These are phyloP conservation scores for Begonia fuchsioides DNA, from an alignment of 306 rosid genomes.

Conservation along the genomic window DNA sequence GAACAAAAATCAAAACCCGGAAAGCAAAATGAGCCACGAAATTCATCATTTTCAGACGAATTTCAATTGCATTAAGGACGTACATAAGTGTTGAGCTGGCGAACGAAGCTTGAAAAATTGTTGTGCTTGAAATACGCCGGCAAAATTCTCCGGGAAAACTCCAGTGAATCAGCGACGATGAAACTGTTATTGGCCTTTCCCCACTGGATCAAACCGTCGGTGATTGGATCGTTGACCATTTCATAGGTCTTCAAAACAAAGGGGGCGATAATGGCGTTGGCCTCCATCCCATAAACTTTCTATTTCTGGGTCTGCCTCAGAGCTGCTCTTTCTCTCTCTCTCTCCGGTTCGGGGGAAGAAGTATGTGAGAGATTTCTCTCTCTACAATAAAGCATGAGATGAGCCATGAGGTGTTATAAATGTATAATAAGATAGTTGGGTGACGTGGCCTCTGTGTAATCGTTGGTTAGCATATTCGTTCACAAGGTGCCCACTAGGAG, in stretches of 20 bases:
- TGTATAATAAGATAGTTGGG: too few species aligned
- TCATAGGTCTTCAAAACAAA: constrained; percentile 77
- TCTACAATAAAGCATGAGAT: too few species aligned
- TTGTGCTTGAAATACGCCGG: constrained; percentile 89
- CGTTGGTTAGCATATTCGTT: too few species aligned
- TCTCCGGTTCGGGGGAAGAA: too few species aligned
- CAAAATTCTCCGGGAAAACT: constrained; percentile 49
- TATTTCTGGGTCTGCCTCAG: neutral
- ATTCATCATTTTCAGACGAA: constrained; percentile 2
- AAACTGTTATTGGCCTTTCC: constrained; percentile 70
- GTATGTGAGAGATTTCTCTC: too few species aligned
- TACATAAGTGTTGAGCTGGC: constrained; percentile 93
- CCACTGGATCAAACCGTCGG: constrained; percentile 57
- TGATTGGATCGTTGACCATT: constrained; percentile 69
- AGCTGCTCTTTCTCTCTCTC: neutral
- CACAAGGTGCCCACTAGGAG: too few species aligned
- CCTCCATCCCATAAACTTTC: constrained; percentile 35
- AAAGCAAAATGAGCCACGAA: neutral
- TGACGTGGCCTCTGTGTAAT: too few species aligned
- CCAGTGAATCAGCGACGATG: constrained; percentile 67
- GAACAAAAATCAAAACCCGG: neutral
- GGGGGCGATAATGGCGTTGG: constrained; percentile 48
- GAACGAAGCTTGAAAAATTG: constrained; percentile 88
- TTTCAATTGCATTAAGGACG: neutral
- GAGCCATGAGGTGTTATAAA: too few species aligned